Evolutionary conservation across 495 filamentous ascomycete genomes (phyloP), one percentile per base, ranked within the genome.

Genomic region (Trichoderma orchidacearum): DNA sequence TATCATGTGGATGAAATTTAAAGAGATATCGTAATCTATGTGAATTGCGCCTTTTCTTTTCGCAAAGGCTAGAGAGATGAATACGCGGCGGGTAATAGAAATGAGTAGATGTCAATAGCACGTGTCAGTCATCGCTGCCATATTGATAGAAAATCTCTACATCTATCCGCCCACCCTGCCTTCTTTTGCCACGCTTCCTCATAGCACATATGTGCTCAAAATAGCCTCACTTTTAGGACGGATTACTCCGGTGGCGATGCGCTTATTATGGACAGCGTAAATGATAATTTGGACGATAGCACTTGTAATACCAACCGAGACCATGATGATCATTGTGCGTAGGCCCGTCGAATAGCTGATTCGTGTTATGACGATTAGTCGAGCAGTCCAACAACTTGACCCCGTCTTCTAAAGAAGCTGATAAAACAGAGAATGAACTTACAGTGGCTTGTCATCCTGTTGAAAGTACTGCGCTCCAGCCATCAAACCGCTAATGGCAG

Each of bases 401-500:
- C n/a, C n/a, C n/a, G n/a, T n/a, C n/a, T n/a, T n/a, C n/a, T n/a
- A n/a, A n/a, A n/a, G n/a, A n/a, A n/a, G n/a, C n/a, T n/a, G n/a
- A n/a, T n/a, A n/a, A n/a, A n/a, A n/a, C n/a, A n/a, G n/a, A n/a
- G n/a, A 3, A 1, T 45, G 2, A 41, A 58, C 61, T 54, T 52
- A 60, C 61, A 60, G 51, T 0, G 60, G 60, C 38, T 38, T 55
- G 50, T 66, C 64, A 8, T 48, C 30, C 1, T 41, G 58, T 50
- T 57, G 54, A 23, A 60, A 64, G 57, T 66, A 66, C 55, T 63
- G 59, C 25, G 64, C 60, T n/a, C 64, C 64, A 13, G 57, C 58
- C 64, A 66, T 66, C 35, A 66, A 36, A 27, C 62, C 68, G 52
- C 61, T 70, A 55, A 75, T 79, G 12, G 74, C 75, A 15, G 68